These are phyloP conservation scores for Auricularia auricula-judae DNA, from an alignment of 768 basidiomycete genomes.

Conservation along the genomic window DNA sequence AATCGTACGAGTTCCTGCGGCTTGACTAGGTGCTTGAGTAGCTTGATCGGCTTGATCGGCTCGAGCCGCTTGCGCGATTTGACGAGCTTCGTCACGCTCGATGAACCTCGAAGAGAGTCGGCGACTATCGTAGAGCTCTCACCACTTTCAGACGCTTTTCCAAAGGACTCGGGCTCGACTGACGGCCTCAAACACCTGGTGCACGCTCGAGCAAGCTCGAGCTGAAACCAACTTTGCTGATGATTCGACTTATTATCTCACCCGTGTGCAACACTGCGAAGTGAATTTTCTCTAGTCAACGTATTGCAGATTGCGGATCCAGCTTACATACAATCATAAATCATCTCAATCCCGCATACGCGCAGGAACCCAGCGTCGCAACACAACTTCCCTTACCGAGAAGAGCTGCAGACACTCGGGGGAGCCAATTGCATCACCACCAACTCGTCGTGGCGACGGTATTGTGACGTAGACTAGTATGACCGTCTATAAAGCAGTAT, in stretches of 20 bases:
- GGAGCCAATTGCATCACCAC: slow-evolving; percentile 41
- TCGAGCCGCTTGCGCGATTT: too few relatives aligned
- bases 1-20: too few relatives aligned
- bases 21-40: too few relatives aligned
- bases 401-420: slow-evolving; percentile 72
- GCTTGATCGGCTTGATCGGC: too few relatives aligned
- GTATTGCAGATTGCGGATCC: neutral
- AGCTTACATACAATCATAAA: neutral
- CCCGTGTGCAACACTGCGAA: neutral
- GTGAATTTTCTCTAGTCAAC: neutral
- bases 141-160: too few relatives aligned
- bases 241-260: neutral
- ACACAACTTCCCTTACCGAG: slow-evolving; percentile 71
- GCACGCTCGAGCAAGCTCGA: too few relatives aligned
- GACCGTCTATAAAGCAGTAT: slow-evolving; percentile 50
- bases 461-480: slow-evolving; percentile 89
- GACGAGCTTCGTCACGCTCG: too few relatives aligned
- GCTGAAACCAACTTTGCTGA: too few relatives aligned
- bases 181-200: too few relatives aligned
- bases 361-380: slow-evolving; percentile 82
- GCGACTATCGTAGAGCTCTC: too few relatives aligned
- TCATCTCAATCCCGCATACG: slow-evolving; percentile 71
- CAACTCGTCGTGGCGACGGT: slow-evolving; percentile 55
- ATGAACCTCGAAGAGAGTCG: too few relatives aligned
- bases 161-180: too few relatives aligned